Base-by-base conservation (phyloP, 2,329 filamentous ascomycete species). In the Aspergillus sergii region DNA sequence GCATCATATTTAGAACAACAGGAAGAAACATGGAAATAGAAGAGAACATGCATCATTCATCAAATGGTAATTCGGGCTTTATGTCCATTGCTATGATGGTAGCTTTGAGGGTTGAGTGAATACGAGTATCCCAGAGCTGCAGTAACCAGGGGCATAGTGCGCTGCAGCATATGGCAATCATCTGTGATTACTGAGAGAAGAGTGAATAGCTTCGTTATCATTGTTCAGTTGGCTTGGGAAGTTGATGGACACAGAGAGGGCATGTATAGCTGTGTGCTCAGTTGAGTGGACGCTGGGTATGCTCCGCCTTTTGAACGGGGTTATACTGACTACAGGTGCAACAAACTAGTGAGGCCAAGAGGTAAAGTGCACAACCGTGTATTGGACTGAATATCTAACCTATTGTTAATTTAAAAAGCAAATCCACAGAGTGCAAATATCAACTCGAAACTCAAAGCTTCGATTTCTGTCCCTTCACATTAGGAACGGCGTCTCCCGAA, bases 391-490 rank as follows among this genome's bases (percentile, higher is more conserved):
- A 32, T 6, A 34, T 32, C 11, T 23, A 36, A 36, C 2, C 2
- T 26, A 19, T 39, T 16, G 30, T 19, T 55, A 30, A 4, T 23
- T 12, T 26, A 55, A 16, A 23, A 19, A 26, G 3, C 5, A n/a
- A 9, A 51, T 39, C 23, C 11, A n/a, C 23, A n/a, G 19, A 58
- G 23, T 4, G 6, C 26, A 41, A 41, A 41, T 28, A 34, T 19
- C 28, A 53, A 32, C 48, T 72, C 63, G 86, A 63, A 86, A 32
- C 48, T 72, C 63, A 86, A 63, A 86, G 73, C 74, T 88, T 88
- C 23, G 83, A 77, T 72, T 84, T 87, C 60, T 81, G 80, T 14
- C 85, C 85, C 62, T 84, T 84, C 12, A 89, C 87, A 8, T 87
- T 87, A n/a, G 80, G 79, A 3, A 89, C 83, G 2, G 75, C 75